These are phyloP conservation scores for Corylus heterophylla DNA, from an alignment of 306 rosid species.

Conservation along the genomic window DNA sequence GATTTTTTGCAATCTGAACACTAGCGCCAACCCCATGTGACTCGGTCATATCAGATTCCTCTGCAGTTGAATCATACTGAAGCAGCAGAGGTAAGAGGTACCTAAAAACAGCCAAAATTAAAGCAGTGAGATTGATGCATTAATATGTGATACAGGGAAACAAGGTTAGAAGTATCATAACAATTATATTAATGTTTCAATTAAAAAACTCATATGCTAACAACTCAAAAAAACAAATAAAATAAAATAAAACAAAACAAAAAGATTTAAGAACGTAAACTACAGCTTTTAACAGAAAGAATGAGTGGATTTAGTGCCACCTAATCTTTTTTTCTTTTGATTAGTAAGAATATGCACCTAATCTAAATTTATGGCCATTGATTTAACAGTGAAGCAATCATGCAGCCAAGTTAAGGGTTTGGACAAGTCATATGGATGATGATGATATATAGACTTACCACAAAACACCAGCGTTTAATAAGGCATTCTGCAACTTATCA, in stretches of 20 bases:
- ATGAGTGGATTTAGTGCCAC: no score
- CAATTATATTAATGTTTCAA: conserved; percentile 7
- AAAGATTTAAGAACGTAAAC: no score
- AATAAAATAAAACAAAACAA: not conserved
- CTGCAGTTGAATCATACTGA: conserved; percentile 97
- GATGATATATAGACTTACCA: conserved; percentile 52
- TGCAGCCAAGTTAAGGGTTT: not conserved
- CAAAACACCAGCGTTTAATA: conserved; percentile 86
- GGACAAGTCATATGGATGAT: not conserved
- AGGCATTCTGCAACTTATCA: conserved; percentile 79
- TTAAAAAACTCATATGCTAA: not conserved
- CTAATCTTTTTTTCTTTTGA: no score
- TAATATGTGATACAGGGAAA: conserved; percentile 12
- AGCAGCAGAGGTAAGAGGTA: conserved; percentile 93
- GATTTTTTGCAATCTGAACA: conserved; percentile 91
- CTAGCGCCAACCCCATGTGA: conserved; percentile 97
- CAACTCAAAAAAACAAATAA: not conserved
- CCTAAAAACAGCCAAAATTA: conserved; percentile 48
- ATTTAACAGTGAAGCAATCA: conserved; percentile 15
- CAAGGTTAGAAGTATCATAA: not conserved
- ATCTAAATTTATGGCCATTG: not conserved
- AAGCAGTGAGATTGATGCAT: not conserved
- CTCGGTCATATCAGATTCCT: conserved; percentile 74
- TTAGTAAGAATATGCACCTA: conserved; percentile 1
- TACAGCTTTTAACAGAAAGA: no score